Base-by-base conservation (phyloP, 345 rosid species). In the Bruguiera parviflora region DNA sequence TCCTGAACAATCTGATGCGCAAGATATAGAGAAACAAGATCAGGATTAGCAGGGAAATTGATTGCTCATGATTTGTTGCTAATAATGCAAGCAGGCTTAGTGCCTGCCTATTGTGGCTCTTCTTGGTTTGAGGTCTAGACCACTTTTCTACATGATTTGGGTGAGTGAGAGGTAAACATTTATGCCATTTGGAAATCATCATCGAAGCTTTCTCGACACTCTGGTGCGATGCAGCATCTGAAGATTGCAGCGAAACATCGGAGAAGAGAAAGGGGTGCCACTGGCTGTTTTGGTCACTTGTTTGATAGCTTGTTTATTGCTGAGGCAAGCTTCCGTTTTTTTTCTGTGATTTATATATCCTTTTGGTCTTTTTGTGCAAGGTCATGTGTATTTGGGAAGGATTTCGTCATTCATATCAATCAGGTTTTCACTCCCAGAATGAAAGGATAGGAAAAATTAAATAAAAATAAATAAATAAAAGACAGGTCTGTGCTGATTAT, bases 1-100 rank as follows among this genome's bases (percentile, higher is more conserved):
- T 83, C 99, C 98, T 0, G 98, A 90, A 80, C 95, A 95, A 55
- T 69, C 79, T 6, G 84, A 75, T 28, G 69, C 22, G 25, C 91
- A 77, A 68, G 96, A 82, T 65, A 35, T 78, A 79, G 90, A 85
- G 83, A 70, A 79, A 73, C 83, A 83, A 52, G 80, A 77, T 65
- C 80, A 73, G 52, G 84, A 79, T 33, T 87, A 80, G 83, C 53
- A 49, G 65, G 35, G 32, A 65, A 65, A 71, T 65, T 63, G 73
- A 78, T 74, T 79, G 53, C 76, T 77, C 77, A 63, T 76, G 75
- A 85, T 89, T 94, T 83, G 76, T 90, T 91, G 73, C 64, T 73
- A 79, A 86, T 85, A 85, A 86, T 69, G 79, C 61, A 37, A 1
- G 76, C 78, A 75, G 86, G 84, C 73, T 81, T 61, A 71, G 53